Evolutionary conservation across 73 alveolate genomes (phyloP), one percentile per base, ranked within the genome.

Genomic region (Stentor roeselii): DNA sequence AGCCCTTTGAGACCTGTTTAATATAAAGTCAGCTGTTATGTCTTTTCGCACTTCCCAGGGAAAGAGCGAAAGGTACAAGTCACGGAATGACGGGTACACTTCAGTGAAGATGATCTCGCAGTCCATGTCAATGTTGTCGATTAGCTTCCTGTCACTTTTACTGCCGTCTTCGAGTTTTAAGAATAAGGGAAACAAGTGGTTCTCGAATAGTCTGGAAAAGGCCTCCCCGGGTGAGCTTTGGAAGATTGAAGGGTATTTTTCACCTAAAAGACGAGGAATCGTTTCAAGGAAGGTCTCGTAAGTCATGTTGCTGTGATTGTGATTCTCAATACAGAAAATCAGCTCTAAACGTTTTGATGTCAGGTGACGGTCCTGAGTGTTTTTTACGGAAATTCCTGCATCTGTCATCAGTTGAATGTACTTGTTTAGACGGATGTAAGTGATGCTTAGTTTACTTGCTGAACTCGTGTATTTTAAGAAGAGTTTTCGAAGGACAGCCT

Each of bases 241-340:
- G 39, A 14, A 76, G 14, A 37, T 76, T 37, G 41, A 21, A 34
- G 74, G 84, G 84, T 76, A 76, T 67, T 76, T 76, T 76, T 76
- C 84, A 14, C 30, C 39, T 27, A 41, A 11, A 6, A 76, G 21
- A 14, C 84, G 27, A 6, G 84, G 75, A 37, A 76, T 15, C n/a
- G 74, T 76, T 76, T 76, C 84, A 76, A 76, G 84, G 37, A 76
- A 76, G 60, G 84, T 76, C 60, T 76, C 60, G 34, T 36, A 76
- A 1, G 78, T 76, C 60, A 41, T 41, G 74, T 76, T 76, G 74
- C 60, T 30, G 14, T 67, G 27, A 34, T 76, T 32, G 36, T 76
- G 32, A 38, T 76, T 76, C 34, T 76, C 84, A 1, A 34, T 32
- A 34, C 84, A 76, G 37, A 37, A 76, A 27, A 76, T 76, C 3